Evolutionary conservation across 2,329 filamentous ascomycete species (phyloP), one percentile per base, ranked within the genome.

Genomic region (Fusarium vanettenii): DNA sequence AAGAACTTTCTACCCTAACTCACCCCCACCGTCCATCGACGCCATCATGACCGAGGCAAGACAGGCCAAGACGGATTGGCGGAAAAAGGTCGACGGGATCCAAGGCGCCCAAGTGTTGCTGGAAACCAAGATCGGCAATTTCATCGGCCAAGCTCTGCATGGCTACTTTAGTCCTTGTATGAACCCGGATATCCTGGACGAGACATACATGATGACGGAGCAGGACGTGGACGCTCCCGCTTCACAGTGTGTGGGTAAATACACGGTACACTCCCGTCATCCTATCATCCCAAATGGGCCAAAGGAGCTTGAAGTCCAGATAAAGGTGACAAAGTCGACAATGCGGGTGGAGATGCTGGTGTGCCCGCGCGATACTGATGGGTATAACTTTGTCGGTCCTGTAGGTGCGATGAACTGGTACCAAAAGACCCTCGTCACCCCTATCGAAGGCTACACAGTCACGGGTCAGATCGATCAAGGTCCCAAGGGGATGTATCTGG

Each of bases 241-340:
- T 16, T 48, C 43, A 25, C 20, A 9, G 14, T 14, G 14, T 11
- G 50, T 27, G 10, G 48, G 57, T 2, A 25, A 64, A 22, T 70
- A 69, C 33, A 64, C 39, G 14, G 25, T 64, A 6, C 31, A 31
- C 20, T 69, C 65, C 1, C 20, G 20, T 10, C 48, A 55, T n/a
- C 39, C 65, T 11, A 59, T 70, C 31, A 33, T 70, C 6, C 65
- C 67, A 8, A 55, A 29, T 20, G 50, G 29, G 13, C 50, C 27
- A 14, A 33, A 10, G 8, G 50, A 55, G 10, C 50, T 29, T 6
- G 7, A 16, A 4, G 22, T 48, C 13, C 22, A 25, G 43, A 14
- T 45, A 13, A 4, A 45, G 41, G 6, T 43, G n/a, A 41, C 1
- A 20, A 9, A 10, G n/a, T 5, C n/a, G 39, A n/a, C 6, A 37